These are phyloP conservation scores for Saccharomyces hybrid DNA, from an alignment of 1,139 yeast species.

Conservation along the genomic window DNA sequence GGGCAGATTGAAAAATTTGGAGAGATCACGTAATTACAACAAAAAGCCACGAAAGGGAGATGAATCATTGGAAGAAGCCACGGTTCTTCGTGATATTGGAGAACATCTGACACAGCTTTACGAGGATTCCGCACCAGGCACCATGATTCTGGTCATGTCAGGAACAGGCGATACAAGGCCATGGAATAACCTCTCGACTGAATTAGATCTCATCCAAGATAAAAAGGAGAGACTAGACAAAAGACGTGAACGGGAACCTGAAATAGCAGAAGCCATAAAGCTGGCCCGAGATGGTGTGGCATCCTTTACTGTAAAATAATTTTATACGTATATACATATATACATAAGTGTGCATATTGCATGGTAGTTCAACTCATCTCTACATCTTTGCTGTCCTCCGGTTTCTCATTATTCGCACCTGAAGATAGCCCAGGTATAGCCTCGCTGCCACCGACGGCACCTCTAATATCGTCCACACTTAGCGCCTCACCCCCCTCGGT, in stretches of 20 bases:
- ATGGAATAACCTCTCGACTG: slow-evolving; percentile 35
- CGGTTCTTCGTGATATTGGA: slow-evolving; percentile 32
- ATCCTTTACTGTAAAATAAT: slow-evolving; percentile 20
- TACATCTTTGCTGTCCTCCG: slow-evolving; percentile 9
- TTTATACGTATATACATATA: background rate
- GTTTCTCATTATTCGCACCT: slow-evolving; percentile 21
- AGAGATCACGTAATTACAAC: slow-evolving; percentile 18
- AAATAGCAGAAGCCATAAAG: slow-evolving; percentile 40
- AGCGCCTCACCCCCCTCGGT: slow-evolving; percentile 32
- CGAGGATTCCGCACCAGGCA: slow-evolving; percentile 46
- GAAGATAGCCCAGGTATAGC: slow-evolving; percentile 42
- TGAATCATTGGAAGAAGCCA: slow-evolving; percentile 7
- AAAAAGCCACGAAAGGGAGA: background rate
- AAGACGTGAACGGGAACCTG: slow-evolving; percentile 39
- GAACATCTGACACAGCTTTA: slow-evolving; percentile 26
- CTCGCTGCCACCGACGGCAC: slow-evolving; percentile 53
- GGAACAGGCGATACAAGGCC: slow-evolving; percentile 57
- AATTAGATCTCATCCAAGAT: slow-evolving; percentile 37
- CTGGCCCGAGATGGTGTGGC: slow-evolving; percentile 52
- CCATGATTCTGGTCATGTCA: slow-evolving; percentile 55
- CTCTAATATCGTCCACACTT: slow-evolving; percentile 53
- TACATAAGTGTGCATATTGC: background rate
- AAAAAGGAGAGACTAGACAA: slow-evolving; percentile 34
- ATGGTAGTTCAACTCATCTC: slow-evolving; percentile 3
- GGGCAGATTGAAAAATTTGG: slow-evolving; percentile 54